These are phyloP conservation scores for Spongispora temasekensis DNA, from an alignment of 1,284 basidiomycete genomes.

Conservation along the genomic window DNA sequence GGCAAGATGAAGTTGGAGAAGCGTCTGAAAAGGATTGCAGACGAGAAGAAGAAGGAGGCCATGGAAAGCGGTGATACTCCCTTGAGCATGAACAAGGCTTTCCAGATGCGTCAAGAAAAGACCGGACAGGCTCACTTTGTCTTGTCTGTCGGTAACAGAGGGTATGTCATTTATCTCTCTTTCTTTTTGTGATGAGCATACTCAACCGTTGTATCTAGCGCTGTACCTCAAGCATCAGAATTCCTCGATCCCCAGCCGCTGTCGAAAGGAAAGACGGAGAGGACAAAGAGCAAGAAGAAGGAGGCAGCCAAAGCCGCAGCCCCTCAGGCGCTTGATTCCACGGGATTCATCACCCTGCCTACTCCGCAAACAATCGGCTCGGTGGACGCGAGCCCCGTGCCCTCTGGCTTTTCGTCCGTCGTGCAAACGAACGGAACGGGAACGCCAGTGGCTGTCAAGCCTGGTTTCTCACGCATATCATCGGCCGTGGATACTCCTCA, in stretches of 20 bases:
- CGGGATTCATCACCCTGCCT: constrained; percentile 71
- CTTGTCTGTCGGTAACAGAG: constrained; percentile 89
- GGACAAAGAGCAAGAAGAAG: constrained; percentile 74
- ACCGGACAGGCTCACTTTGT: constrained; percentile 94
- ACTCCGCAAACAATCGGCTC: constrained; percentile 50
- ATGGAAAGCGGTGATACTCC: constrained; percentile 95
- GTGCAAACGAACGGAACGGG: constrained; percentile 44
- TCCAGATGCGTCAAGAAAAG: constrained; percentile 88
- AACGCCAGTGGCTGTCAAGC: constrained; percentile 63
- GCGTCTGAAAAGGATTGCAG: constrained; percentile 88
- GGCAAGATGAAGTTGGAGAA: constrained; percentile 96
- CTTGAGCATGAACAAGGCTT: constrained; percentile 88
- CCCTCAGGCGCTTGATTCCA: constrained; percentile 46
- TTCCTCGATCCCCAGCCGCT: constrained; percentile 78
- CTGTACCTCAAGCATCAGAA: constrained; percentile 77
- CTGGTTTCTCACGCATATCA: constrained; percentile 77
- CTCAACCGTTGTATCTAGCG: constrained; percentile 44
- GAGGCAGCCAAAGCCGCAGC: constrained; percentile 55
- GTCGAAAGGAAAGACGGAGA: constrained; percentile 74
- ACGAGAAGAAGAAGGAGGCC: constrained; percentile 88
- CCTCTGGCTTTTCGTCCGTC: constrained; percentile 39
- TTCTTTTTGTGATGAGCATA: not conserved
- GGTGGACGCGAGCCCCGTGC: constrained; percentile 44
- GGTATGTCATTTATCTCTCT: constrained; percentile 50
- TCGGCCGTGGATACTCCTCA: constrained; percentile 52